These are phyloP conservation scores for Penicillium bialowiezense DNA, from an alignment of 495 filamentous ascomycete genomes.

Conservation along the genomic window DNA sequence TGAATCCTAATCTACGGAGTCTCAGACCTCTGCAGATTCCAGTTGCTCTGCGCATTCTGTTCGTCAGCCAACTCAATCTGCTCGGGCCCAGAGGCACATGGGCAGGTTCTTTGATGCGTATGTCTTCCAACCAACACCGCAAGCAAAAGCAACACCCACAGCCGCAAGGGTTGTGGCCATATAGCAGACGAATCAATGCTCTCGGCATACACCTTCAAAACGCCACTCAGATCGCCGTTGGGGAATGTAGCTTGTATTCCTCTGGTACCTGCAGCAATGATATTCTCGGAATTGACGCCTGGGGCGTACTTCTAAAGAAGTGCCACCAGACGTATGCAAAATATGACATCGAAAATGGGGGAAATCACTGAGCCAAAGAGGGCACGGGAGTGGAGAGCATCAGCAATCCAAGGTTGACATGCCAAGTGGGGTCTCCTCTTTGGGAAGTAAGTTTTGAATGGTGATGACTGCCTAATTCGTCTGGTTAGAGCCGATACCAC, in stretches of 20 bases:
- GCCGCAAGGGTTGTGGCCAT: no score
- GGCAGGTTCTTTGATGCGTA: no score
- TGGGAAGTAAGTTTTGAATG: slow-evolving; percentile 49
- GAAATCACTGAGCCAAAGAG: slow-evolving; percentile 49
- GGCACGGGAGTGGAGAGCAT: slow-evolving; percentile 51
- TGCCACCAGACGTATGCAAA: slow-evolving; percentile 41
- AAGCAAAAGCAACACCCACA: no score
- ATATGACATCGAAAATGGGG: slow-evolving; percentile 44
- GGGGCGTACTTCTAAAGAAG: slow-evolving; percentile 35
- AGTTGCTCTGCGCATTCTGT: no score
- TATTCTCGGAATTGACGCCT: slow-evolving; percentile 27
- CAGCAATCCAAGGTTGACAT: slow-evolving; percentile 49
- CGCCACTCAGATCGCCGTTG: slow-evolving; percentile 20
- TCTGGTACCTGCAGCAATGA: slow-evolving; percentile 42
- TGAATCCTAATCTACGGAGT: no score
- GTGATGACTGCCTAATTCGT: slow-evolving; percentile 43
- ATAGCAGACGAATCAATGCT: slow-evolving; percentile 41
- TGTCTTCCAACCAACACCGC: no score
- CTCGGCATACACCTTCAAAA: slow-evolving; percentile 43
- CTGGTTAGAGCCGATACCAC: background rate
- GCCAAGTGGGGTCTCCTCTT: slow-evolving; percentile 43
- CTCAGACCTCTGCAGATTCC: no score
- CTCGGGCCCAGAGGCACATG: no score
- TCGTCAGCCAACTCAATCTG: no score
- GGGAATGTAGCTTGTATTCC: slow-evolving; percentile 34